Evolutionary conservation across 257 asterid genomes (phyloP).

Genomic region (Knoxia roxburghii): DNA sequence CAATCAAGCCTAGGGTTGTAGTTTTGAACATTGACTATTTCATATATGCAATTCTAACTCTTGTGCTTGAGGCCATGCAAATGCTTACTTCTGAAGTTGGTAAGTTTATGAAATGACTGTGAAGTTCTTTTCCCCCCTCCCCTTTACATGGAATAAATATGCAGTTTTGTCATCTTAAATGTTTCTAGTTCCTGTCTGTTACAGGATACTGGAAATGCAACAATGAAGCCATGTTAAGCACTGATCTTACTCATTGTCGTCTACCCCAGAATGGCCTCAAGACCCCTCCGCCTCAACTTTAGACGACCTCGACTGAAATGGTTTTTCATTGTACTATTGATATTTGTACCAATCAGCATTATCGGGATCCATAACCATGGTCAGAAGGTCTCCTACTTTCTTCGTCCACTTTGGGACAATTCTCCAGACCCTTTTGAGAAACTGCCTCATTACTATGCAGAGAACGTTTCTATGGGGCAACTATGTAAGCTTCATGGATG

Average conservation of each 20-base stretch:
- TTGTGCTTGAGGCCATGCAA: neutral
- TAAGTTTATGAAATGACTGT: neutral
- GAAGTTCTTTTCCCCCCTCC: neutral
- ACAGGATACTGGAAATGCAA: conserved; percentile 38
- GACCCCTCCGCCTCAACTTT: conserved; percentile 35
- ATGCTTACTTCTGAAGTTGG: neutral
- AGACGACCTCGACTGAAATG: conserved; percentile 35
- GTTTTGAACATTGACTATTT: neutral
- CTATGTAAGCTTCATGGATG: conserved; percentile 88
- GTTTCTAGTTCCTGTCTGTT: conserved; percentile 4
- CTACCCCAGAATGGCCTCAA: conserved; percentile 48
- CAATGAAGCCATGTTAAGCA: conserved; percentile 23
- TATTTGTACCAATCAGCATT: conserved; percentile 39
- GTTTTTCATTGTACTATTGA: conserved; percentile 33
- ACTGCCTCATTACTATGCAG: conserved; percentile 85
- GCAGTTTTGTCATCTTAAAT: neutral
- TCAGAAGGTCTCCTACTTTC: conserved; percentile 65
- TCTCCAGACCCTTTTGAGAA: conserved; percentile 63
- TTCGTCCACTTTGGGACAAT: conserved; percentile 93
- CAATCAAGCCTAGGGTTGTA: neutral
- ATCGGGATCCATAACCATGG: conserved; percentile 32
- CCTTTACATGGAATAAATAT: neutral
- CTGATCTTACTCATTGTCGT: conserved; percentile 15
- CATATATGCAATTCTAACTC: neutral
- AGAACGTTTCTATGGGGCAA: conserved; percentile 68